Percentiles rank a stretch among this genome's conserved stretches.
phyloP scores from a whole-genome alignment of 2,329 filamentous ascomycete species.

The Hirsutella rhossiliensis region DNA sequence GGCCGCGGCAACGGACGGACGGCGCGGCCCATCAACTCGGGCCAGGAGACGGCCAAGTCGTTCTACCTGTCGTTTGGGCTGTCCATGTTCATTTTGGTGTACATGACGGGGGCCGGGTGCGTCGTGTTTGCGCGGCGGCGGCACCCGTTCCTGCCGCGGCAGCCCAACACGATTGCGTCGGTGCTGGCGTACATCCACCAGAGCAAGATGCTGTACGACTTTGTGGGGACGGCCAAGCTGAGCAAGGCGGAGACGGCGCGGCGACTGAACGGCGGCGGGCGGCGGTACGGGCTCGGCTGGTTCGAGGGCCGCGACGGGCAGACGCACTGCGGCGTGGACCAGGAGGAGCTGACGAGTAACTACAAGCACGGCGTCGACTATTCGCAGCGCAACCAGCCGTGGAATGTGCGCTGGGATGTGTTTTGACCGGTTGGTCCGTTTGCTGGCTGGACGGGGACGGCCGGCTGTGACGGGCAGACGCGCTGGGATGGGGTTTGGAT shows the following conservation, averaged over 20 bases:
- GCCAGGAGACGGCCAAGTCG: conserved; percentile 48
- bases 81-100: conserved; percentile 51
- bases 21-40: conserved; percentile 28
- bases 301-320: conserved; percentile 61
- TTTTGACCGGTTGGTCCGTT: conserved; percentile 9
- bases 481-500: too few species aligned
- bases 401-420: conserved; percentile 30
- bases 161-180: conserved; percentile 67
- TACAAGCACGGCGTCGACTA: conserved; percentile 54
- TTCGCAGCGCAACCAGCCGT: conserved; percentile 36
- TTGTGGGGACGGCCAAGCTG: conserved; percentile 57
- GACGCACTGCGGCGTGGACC: conserved; percentile 65
- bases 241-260: conserved; percentile 48
- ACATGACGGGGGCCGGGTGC: conserved; percentile 47
- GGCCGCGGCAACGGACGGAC: conserved; percentile 8
- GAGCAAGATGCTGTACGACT: conserved; percentile 66
- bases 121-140: conserved; percentile 51
- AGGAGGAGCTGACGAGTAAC: conserved; percentile 54
- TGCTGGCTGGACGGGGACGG: background rate
- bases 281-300: conserved; percentile 66
- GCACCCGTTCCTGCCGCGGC: conserved; percentile 61
- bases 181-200: conserved; percentile 70
- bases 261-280: conserved; percentile 39
- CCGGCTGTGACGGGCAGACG: background rate
- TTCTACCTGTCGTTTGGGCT: conserved; percentile 56